These are phyloP conservation scores for Bonia amplexicaulis DNA, from an alignment of 176 grass and related monocot genomes.

Conservation along the genomic window DNA sequence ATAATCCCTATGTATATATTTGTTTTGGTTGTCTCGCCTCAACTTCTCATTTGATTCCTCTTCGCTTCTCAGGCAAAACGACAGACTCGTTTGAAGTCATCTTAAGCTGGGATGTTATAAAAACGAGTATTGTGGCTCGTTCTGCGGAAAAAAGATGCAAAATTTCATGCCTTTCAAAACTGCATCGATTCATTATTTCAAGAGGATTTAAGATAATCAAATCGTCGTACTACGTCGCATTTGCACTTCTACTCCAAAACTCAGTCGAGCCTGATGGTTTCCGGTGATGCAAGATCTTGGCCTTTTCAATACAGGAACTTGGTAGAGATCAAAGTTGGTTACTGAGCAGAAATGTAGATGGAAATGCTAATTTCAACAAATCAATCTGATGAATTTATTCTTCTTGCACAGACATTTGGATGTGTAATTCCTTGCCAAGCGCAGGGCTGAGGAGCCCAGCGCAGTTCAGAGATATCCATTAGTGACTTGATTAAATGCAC, in stretches of 20 bases:
- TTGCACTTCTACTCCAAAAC: not conserved
- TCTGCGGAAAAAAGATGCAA: not conserved
- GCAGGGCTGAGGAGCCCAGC: not conserved
- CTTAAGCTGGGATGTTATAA: constrained; percentile 5
- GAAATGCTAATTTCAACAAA: not conserved
- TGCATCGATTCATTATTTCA: not conserved
- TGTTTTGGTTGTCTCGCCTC: not conserved
- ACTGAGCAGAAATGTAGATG: not conserved
- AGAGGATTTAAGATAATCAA: not conserved
- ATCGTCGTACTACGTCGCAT: not conserved
- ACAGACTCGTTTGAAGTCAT: constrained; percentile 37
- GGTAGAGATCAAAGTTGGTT: not conserved
- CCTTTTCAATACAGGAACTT: not conserved
- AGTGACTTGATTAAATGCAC: not conserved
- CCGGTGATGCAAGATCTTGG: not conserved
- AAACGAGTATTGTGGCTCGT: not conserved
- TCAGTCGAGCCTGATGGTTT: not conserved
- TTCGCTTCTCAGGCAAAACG: constrained; percentile 47
- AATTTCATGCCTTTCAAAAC: not conserved
- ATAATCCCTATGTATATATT: constrained; percentile 5
- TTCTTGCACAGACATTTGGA: constrained; percentile 22
- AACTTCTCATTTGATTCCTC: not conserved
- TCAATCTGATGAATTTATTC: not conserved
- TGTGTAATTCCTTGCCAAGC: not conserved
- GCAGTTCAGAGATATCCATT: not conserved